These are phyloP conservation scores for Nicotiana rustica DNA, from an alignment of 305 asterid genomes.

Conservation along the genomic window DNA sequence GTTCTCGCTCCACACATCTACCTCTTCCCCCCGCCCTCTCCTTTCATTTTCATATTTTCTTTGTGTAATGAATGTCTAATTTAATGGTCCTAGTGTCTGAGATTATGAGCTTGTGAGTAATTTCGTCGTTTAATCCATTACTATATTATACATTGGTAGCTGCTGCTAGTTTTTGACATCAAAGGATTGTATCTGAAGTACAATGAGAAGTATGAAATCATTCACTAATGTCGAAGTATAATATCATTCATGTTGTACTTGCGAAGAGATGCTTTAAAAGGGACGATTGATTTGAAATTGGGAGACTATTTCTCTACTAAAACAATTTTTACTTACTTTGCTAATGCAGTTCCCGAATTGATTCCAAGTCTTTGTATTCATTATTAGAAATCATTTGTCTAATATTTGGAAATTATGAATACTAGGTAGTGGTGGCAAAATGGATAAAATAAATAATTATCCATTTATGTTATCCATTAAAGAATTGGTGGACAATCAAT, in stretches of 20 bases:
- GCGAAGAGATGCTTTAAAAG: not conserved
- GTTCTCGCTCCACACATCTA: not conserved
- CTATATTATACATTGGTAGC: not conserved
- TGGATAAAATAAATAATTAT: no score
- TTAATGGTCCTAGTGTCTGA: not conserved
- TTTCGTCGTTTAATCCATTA: not conserved
- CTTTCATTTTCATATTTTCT: not conserved
- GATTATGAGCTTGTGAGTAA: conserved; percentile 9
- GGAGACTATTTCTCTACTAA: not conserved
- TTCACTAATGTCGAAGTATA: not conserved
- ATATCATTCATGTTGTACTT: not conserved
- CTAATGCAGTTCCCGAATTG: not conserved
- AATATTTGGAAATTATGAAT: not conserved
- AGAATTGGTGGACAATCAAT: no score
- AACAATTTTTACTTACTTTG: not conserved
- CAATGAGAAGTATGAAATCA: not conserved
- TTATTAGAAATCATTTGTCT: not conserved
- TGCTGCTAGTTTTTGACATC: not conserved
- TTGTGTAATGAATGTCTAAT: not conserved
- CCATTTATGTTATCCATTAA: no score
- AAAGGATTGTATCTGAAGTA: conserved; percentile 10
- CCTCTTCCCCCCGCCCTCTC: not conserved
- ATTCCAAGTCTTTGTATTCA: not conserved
- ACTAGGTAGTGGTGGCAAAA: not conserved
- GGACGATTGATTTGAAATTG: not conserved